These are phyloP conservation scores for Miscanthus lutarioriparius DNA, from an alignment of 176 grass and related monocot species.

Conservation along the genomic window DNA sequence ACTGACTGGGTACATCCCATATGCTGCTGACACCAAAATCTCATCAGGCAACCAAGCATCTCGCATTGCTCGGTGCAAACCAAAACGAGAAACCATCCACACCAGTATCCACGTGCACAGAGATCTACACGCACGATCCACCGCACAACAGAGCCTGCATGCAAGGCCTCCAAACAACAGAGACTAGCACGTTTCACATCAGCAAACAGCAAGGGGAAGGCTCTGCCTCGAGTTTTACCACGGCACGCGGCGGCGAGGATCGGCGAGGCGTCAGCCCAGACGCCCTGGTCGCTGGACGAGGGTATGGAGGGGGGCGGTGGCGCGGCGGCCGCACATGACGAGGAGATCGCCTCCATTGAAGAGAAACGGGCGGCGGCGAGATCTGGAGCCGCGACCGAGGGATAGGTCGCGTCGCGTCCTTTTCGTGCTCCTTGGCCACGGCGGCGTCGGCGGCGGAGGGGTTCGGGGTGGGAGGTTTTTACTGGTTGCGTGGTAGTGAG, in stretches of 20 bases:
- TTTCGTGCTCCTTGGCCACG: background rate
- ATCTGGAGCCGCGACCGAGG: slow-evolving; percentile 23
- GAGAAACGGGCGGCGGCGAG: slow-evolving; percentile 1
- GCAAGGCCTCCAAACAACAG: background rate
- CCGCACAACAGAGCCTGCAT: background rate
- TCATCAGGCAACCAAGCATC: background rate
- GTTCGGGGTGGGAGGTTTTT: background rate
- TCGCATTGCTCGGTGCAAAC: slow-evolving; percentile 4
- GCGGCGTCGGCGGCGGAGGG: background rate
- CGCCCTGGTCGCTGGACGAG: slow-evolving; percentile 36
- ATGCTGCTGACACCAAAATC: background rate
- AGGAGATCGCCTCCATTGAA: slow-evolving; percentile 39
- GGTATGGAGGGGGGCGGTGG: slow-evolving; percentile 48
- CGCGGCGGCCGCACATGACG: slow-evolving; percentile 16
- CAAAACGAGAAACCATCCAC: background rate
- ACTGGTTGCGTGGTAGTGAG: background rate
- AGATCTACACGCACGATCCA: slow-evolving; percentile 17
- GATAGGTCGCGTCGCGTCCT: background rate
- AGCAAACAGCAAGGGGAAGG: background rate
- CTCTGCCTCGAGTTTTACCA: slow-evolving; percentile 45
- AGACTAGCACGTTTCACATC: background rate
- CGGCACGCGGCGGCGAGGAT: slow-evolving; percentile 74
- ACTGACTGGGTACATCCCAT: background rate
- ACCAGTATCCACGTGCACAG: background rate
- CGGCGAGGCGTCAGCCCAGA: slow-evolving; percentile 72